A percentile compares a stretch with the other conserved stretches of the same genome.
These are phyloP conservation scores for Dujonia santamariae DNA, from an alignment of 1,139 yeast genomes.

Conservation along the genomic window DNA sequence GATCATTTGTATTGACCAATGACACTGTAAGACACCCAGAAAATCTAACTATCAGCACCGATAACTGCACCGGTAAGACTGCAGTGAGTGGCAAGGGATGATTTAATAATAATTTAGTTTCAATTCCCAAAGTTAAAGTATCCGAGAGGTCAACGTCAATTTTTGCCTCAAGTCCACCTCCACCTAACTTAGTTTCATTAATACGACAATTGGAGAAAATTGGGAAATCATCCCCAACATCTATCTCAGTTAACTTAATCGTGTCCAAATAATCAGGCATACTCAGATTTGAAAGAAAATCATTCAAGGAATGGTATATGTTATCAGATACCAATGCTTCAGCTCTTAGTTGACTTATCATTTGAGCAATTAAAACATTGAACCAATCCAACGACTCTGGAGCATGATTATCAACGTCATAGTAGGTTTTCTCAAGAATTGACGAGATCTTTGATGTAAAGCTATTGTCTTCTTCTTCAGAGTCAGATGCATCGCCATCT, in stretches of 20 bases:
- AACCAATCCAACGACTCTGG: constrained; percentile 97
- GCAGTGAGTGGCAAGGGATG: constrained; percentile 87
- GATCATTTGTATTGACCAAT: constrained; percentile 51
- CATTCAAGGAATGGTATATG: constrained; percentile 72
- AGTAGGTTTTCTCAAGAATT: constrained; percentile 86
- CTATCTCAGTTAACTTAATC: constrained; percentile 79
- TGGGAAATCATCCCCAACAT: constrained; percentile 94
- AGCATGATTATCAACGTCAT: constrained; percentile 81
- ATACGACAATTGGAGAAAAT: constrained; percentile 92
- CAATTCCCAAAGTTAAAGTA: constrained; percentile 84
- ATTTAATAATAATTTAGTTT: constrained; percentile 76
- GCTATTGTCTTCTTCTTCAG: constrained; percentile 6
- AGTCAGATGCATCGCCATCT: constrained; percentile 12
- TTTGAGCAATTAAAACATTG: constrained; percentile 89
- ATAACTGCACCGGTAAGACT: constrained; percentile 73
- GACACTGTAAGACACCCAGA: constrained; percentile 91
- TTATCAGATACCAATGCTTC: constrained; percentile 86
- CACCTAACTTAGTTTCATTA: constrained; percentile 47
- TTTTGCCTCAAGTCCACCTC: constrained; percentile 75
- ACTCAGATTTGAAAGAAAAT: constrained; percentile 45
- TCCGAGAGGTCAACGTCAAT: constrained; percentile 93
- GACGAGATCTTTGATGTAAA: constrained; percentile 23
- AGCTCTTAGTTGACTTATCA: constrained; percentile 77
- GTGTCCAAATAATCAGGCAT: constrained; percentile 80
- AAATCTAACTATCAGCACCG: constrained; percentile 86